phyloP scores from a whole-genome alignment of 441 rosid species.

The Gossypium davidsonii region DNA sequence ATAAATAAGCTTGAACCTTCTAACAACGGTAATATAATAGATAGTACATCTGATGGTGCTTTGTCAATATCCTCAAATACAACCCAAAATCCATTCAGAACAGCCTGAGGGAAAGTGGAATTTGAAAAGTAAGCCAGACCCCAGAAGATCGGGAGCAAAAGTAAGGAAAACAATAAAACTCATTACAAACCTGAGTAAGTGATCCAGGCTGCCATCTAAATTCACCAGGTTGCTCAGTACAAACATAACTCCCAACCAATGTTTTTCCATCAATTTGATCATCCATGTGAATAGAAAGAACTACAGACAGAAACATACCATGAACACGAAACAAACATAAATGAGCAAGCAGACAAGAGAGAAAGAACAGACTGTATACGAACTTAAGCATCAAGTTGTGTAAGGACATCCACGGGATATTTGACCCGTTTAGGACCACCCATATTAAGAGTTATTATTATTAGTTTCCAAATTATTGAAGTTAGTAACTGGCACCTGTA shows the following conservation, averaged over 20 bases:
- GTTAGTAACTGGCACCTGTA: neutral
- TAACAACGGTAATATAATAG: constrained; percentile 75
- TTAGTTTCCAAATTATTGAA: neutral
- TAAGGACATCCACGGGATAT: neutral
- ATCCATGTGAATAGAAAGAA: constrained; percentile 86
- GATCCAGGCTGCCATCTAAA: constrained; percentile 99
- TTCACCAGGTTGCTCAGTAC: constrained; percentile 95
- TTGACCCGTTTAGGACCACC: neutral
- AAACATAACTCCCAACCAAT: constrained; percentile 83
- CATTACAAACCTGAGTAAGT: constrained; percentile 73
- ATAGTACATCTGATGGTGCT: constrained; percentile 85
- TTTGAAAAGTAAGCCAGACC: neutral
- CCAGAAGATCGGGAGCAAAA: neutral
- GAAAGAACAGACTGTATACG: neutral
- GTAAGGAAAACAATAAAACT: constrained; percentile 13
- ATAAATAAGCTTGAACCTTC: constrained; percentile 66
- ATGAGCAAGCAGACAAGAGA: constrained; percentile 7
- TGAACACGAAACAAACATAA: constrained; percentile 10
- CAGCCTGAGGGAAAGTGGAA: constrained; percentile 49
- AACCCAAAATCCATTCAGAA: constrained; percentile 80
- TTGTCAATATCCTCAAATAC: constrained; percentile 94
- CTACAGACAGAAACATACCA: constrained; percentile 26
- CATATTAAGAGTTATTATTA: neutral
- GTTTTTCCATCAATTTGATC: constrained; percentile 98
- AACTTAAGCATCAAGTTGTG: neutral